Conservation (phyloP, 495 filamentous ascomycete genomes). For the Annulohypoxylon maeteangense region DNA sequence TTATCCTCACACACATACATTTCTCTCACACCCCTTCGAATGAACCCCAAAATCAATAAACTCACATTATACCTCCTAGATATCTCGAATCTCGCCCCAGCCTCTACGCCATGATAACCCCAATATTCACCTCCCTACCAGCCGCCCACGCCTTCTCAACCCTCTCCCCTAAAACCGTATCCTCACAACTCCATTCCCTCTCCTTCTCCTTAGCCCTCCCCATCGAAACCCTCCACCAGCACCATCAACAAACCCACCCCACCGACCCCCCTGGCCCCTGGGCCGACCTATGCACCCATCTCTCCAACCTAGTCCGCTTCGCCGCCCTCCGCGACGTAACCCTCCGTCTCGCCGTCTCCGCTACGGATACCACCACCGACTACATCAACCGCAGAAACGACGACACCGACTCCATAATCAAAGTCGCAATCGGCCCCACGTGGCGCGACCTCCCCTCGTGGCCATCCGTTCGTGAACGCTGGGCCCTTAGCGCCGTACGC, state of each 20-base stretch:
- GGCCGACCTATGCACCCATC: conserved; percentile 10
- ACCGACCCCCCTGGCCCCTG: not conserved
- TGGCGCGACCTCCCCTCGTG: not conserved
- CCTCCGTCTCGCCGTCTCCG: not conserved
- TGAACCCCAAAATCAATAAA: not conserved
- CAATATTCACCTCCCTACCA: conserved; percentile 45
- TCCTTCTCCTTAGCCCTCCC: conserved; percentile 15
- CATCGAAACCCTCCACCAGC: conserved; percentile 2
- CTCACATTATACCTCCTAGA: conserved; percentile 21
- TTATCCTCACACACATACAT: no score
- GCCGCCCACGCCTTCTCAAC: conserved; percentile 19
- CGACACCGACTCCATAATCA: not conserved
- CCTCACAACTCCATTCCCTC: not conserved
- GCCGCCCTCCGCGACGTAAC: conserved; percentile 1
- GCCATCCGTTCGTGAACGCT: conserved; percentile 17
- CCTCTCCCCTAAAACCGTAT: not conserved
- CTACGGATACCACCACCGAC: not conserved
- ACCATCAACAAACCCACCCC: not conserved
- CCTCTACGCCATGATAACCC: conserved; percentile 39
- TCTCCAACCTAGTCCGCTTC: conserved; percentile 18
- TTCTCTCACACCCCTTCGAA: not conserved
- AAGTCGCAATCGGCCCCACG: not conserved
- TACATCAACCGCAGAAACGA: not conserved
- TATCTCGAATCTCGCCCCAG: conserved; percentile 43
- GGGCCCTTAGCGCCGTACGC: conserved; percentile 8